A percentile compares a stretch with the other conserved stretches of the same genome.
phyloP scores from a whole-genome alignment of 2,329 filamentous ascomycete species.

The Leptographium galeiforme region DNA sequence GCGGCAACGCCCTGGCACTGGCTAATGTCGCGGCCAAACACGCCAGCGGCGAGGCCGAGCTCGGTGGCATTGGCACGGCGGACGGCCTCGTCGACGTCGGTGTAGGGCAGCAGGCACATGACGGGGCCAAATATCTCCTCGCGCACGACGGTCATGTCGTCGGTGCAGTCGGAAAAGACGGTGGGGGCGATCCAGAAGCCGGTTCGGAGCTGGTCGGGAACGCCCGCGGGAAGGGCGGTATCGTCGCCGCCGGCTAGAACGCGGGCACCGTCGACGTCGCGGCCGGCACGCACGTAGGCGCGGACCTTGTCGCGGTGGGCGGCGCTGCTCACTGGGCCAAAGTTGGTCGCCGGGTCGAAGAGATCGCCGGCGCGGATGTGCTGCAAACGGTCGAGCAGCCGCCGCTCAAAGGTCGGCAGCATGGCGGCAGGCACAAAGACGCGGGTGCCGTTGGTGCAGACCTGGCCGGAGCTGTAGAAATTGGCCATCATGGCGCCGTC shows the following conservation, averaged over 20 bases:
- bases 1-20: conserved; percentile 58
- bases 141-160: conserved; percentile 63
- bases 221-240: conserved; percentile 24
- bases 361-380: conserved; percentile 60
- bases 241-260: conserved; percentile 57
- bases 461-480: conserved; percentile 82
- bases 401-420: conserved; percentile 29
- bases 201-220: conserved; percentile 32
- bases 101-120: conserved; percentile 67
- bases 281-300: conserved; percentile 64
- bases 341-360: conserved; percentile 61
- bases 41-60: conserved; percentile 69
- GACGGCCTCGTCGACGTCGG: conserved; percentile 55
- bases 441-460: conserved; percentile 84
- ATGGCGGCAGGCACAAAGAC: conserved; percentile 64
- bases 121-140: conserved; percentile 89
- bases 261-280: conserved; percentile 57
- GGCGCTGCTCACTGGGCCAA: conserved; percentile 68
- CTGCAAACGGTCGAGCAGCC: conserved; percentile 54
- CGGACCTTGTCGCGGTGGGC: conserved; percentile 64
- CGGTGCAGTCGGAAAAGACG: conserved; percentile 74
- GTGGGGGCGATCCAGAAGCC: conserved; percentile 83
- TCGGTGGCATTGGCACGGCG: conserved; percentile 61
- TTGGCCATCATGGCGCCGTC: conserved; percentile 89
- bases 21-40: conserved; percentile 67